Conservation (phyloP, 2,329 filamentous ascomycete genomes). For the Pestalotiopsis sp. region DNA sequence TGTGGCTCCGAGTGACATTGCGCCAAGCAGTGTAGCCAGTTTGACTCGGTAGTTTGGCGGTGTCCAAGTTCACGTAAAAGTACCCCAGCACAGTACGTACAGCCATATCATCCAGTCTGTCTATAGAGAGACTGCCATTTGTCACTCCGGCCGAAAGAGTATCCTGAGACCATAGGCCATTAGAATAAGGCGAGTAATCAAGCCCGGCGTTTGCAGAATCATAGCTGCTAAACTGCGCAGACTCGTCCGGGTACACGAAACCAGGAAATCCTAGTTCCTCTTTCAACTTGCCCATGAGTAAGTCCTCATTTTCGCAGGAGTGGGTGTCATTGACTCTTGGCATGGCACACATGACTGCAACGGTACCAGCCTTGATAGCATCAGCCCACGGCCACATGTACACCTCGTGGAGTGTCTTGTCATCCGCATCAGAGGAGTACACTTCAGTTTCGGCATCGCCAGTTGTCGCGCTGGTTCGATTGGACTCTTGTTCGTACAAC, state of each 20-base stretch:
- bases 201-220: slow-evolving; percentile 7
- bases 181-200: not conserved
- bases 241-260: not conserved
- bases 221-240: not conserved
- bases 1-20: slow-evolving; percentile 19
- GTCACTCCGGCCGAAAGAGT: slow-evolving; percentile 11
- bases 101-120: slow-evolving; percentile 21
- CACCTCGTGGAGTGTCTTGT: not conserved
- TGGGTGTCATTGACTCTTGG: not conserved
- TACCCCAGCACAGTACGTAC: slow-evolving; percentile 18
- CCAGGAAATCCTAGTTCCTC: slow-evolving; percentile 1
- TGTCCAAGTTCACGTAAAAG: slow-evolving; percentile 17
- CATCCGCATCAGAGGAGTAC: not conserved
- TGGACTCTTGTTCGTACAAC: not conserved
- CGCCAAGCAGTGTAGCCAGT: slow-evolving; percentile 8
- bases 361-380: not conserved
- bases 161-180: not conserved
- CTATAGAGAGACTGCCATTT: slow-evolving; percentile 19
- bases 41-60: slow-evolving; percentile 5
- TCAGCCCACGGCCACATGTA: slow-evolving; percentile 6
- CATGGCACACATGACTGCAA: not conserved
- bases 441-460: no score
- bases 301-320: not conserved
- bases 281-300: not conserved
- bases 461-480: not conserved